Evolutionary conservation across 164 flowering plant species (phyloP).

Genomic region (Umbellularia californica): DNA sequence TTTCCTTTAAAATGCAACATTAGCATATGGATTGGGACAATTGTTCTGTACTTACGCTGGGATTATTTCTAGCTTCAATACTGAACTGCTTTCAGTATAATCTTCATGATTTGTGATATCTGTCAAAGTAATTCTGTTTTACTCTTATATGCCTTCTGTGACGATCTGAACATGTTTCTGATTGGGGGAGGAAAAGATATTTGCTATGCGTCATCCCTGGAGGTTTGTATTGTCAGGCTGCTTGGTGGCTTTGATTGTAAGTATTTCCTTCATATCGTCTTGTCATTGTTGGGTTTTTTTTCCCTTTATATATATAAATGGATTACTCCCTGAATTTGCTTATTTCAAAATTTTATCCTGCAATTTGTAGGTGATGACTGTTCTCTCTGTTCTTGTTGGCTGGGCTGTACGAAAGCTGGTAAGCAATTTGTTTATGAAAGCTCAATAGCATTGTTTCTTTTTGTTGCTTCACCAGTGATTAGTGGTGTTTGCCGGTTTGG

Average conservation of each 20-base stretch:
- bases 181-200: conserved; percentile 23
- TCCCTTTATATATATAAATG: neutral
- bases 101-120: neutral
- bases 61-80: no score
- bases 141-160: neutral
- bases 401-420: conserved; percentile 99
- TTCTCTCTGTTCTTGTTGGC: conserved; percentile 81
- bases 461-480: neutral
- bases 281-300: neutral
- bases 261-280: conserved; percentile 19
- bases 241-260: conserved; percentile 74
- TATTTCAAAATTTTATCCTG: no score
- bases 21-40: neutral
- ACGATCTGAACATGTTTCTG: no score
- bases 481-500: no score
- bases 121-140: neutral
- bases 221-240: conserved; percentile 89
- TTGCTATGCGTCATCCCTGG: conserved; percentile 99
- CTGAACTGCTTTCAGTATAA: no score
- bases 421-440: conserved; percentile 13
- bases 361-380: conserved; percentile 73
- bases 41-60: neutral
- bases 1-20: neutral
- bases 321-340: neutral
- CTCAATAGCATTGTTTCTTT: neutral